Percentiles rank a stretch among this genome's conserved stretches.
Conservation (phyloP, 2,329 filamentous ascomycete genomes). For the Ophiostoma australiae region DNA sequence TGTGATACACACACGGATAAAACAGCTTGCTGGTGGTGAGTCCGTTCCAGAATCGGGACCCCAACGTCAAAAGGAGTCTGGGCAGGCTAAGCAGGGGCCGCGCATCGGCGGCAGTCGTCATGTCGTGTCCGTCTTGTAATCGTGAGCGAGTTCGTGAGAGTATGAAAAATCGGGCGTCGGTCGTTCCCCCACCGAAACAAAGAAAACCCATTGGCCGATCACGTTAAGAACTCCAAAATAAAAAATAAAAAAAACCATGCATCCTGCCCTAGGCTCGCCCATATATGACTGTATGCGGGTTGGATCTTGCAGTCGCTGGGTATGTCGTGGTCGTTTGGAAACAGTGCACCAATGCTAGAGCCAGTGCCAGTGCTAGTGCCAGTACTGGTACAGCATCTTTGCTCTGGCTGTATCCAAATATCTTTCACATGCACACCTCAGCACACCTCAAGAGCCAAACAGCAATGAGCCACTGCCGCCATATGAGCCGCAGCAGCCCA, state of each 20-base stretch:
- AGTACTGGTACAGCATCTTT: neutral
- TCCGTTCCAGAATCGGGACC: neutral
- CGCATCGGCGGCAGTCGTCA: neutral
- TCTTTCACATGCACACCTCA: neutral
- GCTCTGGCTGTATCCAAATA: neutral
- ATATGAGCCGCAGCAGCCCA: neutral
- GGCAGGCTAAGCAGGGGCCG: neutral
- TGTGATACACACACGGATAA: neutral
- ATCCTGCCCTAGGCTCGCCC: slow-evolving; percentile 2
- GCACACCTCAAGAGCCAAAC: neutral
- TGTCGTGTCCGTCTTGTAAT: slow-evolving; percentile 1
- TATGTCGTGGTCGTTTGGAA: neutral
- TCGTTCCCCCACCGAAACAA: slow-evolving; percentile 13
- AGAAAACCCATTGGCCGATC: neutral
- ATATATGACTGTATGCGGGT: slow-evolving; percentile 8
- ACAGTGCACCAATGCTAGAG: neutral
- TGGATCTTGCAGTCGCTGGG: neutral
- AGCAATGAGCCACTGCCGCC: neutral
- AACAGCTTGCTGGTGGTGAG: neutral
- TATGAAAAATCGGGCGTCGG: neutral
- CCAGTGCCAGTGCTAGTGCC: neutral
- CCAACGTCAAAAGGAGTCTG: neutral
- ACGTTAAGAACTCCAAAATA: slow-evolving; percentile 12
- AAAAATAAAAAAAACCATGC: neutral
- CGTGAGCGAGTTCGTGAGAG: slow-evolving; percentile 1